A percentile compares a stretch with the other conserved stretches of the same genome.
phyloP scores from a whole-genome alignment of 1,284 basidiomycete genomes.

The Mycena sp. region DNA sequence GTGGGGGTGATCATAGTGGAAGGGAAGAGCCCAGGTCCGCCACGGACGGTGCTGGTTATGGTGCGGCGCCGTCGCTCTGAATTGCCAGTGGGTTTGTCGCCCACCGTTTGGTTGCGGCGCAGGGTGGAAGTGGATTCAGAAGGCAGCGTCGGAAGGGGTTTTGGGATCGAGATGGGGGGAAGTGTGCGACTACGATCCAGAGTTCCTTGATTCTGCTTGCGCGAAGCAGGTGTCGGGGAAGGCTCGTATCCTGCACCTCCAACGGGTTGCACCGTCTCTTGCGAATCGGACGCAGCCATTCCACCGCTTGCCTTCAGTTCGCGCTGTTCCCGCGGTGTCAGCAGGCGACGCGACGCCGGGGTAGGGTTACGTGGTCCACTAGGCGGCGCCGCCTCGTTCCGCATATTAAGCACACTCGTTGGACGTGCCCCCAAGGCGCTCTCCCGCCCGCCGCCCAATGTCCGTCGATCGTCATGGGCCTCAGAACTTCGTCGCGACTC shows the following conservation, averaged over 20 bases:
- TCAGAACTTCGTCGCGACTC: constrained; percentile 71
- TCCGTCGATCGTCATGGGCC: constrained; percentile 45
- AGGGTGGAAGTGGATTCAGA: constrained; percentile 57
- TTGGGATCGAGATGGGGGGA: constrained; percentile 61
- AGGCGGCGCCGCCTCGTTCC: constrained; percentile 42
- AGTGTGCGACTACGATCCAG: constrained; percentile 51
- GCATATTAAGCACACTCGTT: constrained; percentile 42
- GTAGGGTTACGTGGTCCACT: constrained; percentile 37
- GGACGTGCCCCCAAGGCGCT: constrained; percentile 39
- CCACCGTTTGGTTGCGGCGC: constrained; percentile 33
- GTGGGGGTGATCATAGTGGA: constrained; percentile 66
- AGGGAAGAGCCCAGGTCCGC: constrained; percentile 48
- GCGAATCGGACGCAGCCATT: constrained; percentile 52
- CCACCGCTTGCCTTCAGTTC: constrained; percentile 43
- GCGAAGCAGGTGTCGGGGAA: constrained; percentile 69
- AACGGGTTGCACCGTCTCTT: constrained; percentile 50
- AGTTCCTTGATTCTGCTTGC: constrained; percentile 40
- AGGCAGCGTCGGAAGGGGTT: constrained; percentile 66
- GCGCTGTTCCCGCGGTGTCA: constrained; percentile 61
- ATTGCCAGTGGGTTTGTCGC: constrained; percentile 27
- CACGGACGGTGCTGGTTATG: constrained; percentile 66
- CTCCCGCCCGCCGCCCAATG: constrained; percentile 45
- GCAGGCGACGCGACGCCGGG: constrained; percentile 56
- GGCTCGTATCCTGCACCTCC: constrained; percentile 58
- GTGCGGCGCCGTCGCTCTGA: constrained; percentile 54